Evolutionary conservation across 768 basidiomycete genomes (phyloP), one percentile per base, ranked within the genome.

Genomic region (Phlebiopsis gigantea): DNA sequence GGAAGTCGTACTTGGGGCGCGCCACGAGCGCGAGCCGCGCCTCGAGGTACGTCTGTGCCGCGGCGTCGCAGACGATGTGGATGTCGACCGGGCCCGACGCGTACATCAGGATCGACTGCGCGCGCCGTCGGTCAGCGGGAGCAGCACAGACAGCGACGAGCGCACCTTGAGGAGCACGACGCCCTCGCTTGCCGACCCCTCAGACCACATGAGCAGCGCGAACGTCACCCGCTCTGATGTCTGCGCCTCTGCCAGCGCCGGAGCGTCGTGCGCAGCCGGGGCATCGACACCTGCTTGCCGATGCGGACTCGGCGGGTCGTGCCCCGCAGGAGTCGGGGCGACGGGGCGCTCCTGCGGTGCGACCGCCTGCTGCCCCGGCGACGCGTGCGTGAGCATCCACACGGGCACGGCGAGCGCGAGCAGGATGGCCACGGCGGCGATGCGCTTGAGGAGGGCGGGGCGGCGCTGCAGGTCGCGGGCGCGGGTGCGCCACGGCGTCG

Each of bases 191-290:
- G 76, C 76, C 26, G 77, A 74, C 53, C 68, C 60, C 50, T 71
- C 69, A 5, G 73, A 76, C 70, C 75, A 77, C 68, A 76, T 75
- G 44, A 79, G 72, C 41, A 77, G 65, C 4, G 73, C 66, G 55
- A 77, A 79, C 1, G 71, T 71, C 22, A 55, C 47, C 26, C 26
- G 26, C 28, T 48, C 47, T 4, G 28, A 1, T 1, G 26, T 7
- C 28, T 6, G 10, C 47, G 47, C 29, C 12, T 14, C 47, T 48
- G 15, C 21, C 28, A 48, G 29, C 15, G 14, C 26, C 26, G 47
- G n/a, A 30, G 15, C 47, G 25, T 24, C 46, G 25, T 22, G 14
- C 3, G 15, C 47, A 10, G 21, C 47, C 4, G 28, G 15, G 14
- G n/a, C 47, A 48, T 19, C 26, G 14, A 12, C 15, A 19, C 28